Base-by-base conservation (phyloP, 306 rosid species). In the Dryas octopetala region DNA sequence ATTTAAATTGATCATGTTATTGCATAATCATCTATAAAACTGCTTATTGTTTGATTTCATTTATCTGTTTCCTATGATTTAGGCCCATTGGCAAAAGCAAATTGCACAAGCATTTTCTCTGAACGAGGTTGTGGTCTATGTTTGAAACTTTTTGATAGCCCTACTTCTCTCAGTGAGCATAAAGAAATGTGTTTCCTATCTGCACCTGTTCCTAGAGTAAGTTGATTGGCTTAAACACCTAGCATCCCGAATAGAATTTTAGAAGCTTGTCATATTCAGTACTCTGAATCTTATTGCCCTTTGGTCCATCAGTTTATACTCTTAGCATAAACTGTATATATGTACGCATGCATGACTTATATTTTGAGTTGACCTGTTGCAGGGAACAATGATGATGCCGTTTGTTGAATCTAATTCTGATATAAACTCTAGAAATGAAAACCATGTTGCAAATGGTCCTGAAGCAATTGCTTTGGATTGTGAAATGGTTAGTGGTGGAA, bases 401-500 rank as follows among this genome's bases (percentile, higher is more conserved):
- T 26, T 38, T 73, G 64, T 53, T 58, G 74, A 72, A 63, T 53
- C 85, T 76, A 62, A 71, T 40, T 19, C 66, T 74, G 81, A 75
- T 76, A 8, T 49, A 44, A 79, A 71, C 76, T 74, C 74, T 11
- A 74, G 44, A 57, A 72, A 61, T 61, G 86, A 80, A 76, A 78
- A 68, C 55, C 76, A 62, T 53, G 52, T 58, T 23, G 85, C 70
- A 11, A 44, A 79, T 66, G 53, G 15, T 64, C 81, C 80, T 23
- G 76, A 80, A 81, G 95, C 95, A 66, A 69, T 90, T 80, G 89
- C 93, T 15, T 67, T 90, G 38, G 96, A 93, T 77, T 93, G 97
- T 81, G 97, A 90, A 85, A 93, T 93, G 96, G 93, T 88, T 81
- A 90, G 90, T 38, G 97, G 98, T 68, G 97, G 97, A 86, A 84